Evolutionary conservation across 768 basidiomycete species (phyloP).

Genomic region (Boletus speciosus): DNA sequence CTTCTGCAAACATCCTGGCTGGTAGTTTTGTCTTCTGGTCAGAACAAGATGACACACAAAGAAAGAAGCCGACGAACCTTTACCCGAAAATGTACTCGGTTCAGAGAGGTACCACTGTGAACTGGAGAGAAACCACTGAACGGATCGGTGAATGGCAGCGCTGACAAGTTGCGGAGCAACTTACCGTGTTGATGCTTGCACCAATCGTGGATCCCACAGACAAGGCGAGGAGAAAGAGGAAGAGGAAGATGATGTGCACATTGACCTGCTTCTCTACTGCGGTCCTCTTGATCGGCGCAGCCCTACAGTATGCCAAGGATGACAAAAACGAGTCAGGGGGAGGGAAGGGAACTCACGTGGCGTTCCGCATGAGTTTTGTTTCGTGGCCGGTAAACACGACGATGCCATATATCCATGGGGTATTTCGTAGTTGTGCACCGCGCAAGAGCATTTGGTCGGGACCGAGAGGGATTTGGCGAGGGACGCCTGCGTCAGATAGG

Average conservation of each 20-base stretch:
- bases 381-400: slow-evolving; percentile 96
- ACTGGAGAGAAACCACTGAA: slow-evolving; percentile 78
- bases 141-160: not conserved
- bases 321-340: not conserved
- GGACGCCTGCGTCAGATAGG: slow-evolving; percentile 48
- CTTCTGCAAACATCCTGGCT: slow-evolving; percentile 84
- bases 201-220: slow-evolving; percentile 92
- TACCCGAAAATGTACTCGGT: slow-evolving; percentile 50
- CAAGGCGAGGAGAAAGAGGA: slow-evolving; percentile 79
- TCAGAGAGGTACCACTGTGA: slow-evolving; percentile 91
- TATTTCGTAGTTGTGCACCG: slow-evolving; percentile 94
- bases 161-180: slow-evolving; percentile 17
- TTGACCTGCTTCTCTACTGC: slow-evolving; percentile 97
- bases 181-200: slow-evolving; percentile 76
- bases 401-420: slow-evolving; percentile 93
- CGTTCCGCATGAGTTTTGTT: slow-evolving; percentile 97
- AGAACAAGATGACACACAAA: not conserved
- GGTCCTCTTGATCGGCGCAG: slow-evolving; percentile 95
- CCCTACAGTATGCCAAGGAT: slow-evolving; percentile 41
- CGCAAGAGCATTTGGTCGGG: slow-evolving; percentile 93
- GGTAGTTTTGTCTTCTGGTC: not conserved
- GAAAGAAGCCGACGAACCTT: slow-evolving; percentile 45
- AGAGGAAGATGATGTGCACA: slow-evolving; percentile 92
- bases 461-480: slow-evolving; percentile 84
- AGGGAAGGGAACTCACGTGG: slow-evolving; percentile 67